Evolutionary conservation across 805 yeast species (phyloP), one percentile per base, ranked within the genome.

Genomic region (Blastobotrys robertii): DNA sequence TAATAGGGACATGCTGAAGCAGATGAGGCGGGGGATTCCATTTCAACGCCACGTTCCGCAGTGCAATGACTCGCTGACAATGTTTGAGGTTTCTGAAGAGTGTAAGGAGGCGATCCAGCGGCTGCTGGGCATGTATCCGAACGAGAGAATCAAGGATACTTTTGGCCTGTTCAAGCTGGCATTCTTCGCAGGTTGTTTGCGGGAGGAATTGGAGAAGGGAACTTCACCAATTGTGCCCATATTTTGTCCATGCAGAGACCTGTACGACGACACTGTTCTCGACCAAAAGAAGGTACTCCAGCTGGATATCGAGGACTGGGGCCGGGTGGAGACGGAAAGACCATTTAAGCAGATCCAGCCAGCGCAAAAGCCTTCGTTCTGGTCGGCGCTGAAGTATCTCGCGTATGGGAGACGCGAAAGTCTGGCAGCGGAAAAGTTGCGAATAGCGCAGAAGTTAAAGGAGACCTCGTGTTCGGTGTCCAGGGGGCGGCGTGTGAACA

Each of bases 21-120:
- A 33, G n/a, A 43, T 41, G 42, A 31, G 30, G 2, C 34, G 34
- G 6, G 44, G 50, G 4, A 29, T 41, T 4, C 29, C 25, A 28
- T 45, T 44, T 16, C 41, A 43, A 4, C 31, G 25, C 6, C 25
- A 19, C 6, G 25, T 19, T 19, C 25, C 25, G 6, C 25, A 19
- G 25, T 19, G 25, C 25, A 19, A 19, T 4, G 25, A 19, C 25
- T 19, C 25, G 25, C 25, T 19, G 13, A 49, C 52, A 3, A 32
- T 25, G 13, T 47, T 48, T 8, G 41, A 38, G 7, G 52, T 52
- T 9, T 39, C 51, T 7, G 34, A 42, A 11, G 44, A 34, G 4
- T 49, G 50, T 31, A 43, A 34, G 14, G 31, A 32, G 13, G 56
- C 53, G 7, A 47, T 51, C 19, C 36, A 42, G 34, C 28, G 42